Conservation (phyloP, 1,284 basidiomycete species). For the Sparassis latifolia region DNA sequence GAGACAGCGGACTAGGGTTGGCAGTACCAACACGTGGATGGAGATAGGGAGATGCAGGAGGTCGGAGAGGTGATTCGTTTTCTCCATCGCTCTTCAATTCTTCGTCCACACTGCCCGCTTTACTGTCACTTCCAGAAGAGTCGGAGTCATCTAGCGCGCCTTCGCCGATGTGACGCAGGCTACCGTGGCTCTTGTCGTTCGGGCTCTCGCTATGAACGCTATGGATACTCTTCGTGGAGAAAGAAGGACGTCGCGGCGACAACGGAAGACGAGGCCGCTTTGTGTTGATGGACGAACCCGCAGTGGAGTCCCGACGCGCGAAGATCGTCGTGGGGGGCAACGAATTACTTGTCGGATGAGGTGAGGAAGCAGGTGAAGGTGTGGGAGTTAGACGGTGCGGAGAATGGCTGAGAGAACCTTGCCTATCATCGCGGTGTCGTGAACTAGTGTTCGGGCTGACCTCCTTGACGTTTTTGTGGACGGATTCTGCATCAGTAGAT, state of each 20-base stretch:
- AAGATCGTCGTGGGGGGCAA: slow-evolving; percentile 34
- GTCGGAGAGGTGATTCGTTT: slow-evolving; percentile 10
- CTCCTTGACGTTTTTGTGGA: slow-evolving; percentile 5
- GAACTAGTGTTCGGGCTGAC: slow-evolving; percentile 15
- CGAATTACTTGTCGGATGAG: slow-evolving; percentile 34
- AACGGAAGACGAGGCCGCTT: slow-evolving; percentile 17
- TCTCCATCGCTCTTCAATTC: slow-evolving; percentile 16
- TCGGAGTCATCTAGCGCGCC: slow-evolving; percentile 74
- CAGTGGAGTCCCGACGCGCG: slow-evolving; percentile 18
- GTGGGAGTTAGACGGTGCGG: slow-evolving; percentile 22
- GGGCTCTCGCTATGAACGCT: slow-evolving; percentile 18
- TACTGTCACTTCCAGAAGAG: slow-evolving; percentile 36
- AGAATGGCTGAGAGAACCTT: slow-evolving; percentile 12
- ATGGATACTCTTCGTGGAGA: slow-evolving; percentile 19
- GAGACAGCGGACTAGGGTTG: slow-evolving; percentile 59
- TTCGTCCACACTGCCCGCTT: slow-evolving; percentile 22
- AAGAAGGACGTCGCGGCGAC: slow-evolving; percentile 19
- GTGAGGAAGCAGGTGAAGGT: slow-evolving; percentile 58
- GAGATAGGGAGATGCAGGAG: slow-evolving; percentile 27
- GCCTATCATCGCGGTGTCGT: slow-evolving; percentile 12
- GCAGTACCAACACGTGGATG: slow-evolving; percentile 28
- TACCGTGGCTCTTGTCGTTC: slow-evolving; percentile 15
- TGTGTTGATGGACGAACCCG: slow-evolving; percentile 11
- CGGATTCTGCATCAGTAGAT: slow-evolving; percentile 11
- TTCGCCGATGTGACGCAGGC: slow-evolving; percentile 59